Evolutionary conservation across 2,329 filamentous ascomycete species (phyloP).

Genomic region (Ophiostoma perfectum): DNA sequence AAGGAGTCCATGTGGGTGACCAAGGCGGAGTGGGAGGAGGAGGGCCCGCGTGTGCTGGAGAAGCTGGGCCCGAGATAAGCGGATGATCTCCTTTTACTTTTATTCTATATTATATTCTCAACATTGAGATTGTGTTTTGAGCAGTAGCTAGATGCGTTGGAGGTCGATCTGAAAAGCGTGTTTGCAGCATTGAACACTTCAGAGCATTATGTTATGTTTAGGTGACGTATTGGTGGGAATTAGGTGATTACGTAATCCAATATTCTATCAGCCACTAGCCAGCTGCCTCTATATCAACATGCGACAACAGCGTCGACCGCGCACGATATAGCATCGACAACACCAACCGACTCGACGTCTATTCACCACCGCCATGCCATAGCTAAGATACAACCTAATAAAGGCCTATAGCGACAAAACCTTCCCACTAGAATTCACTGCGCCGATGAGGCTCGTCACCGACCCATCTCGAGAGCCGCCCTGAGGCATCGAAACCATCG

Average conservation of each 20-base stretch:
- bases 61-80: conserved; percentile 74
- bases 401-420: too few species aligned
- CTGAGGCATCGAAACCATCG: not conserved
- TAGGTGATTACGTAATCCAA: not conserved
- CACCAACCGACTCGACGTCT: not conserved
- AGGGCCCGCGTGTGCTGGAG: conserved; percentile 76
- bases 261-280: not conserved
- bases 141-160: not conserved
- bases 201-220: not conserved
- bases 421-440: too few species aligned
- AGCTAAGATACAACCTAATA: not conserved
- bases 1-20: conserved; percentile 99
- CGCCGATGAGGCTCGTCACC: conserved; percentile 6
- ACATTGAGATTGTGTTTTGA: not conserved
- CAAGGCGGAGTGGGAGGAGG: conserved; percentile 94
- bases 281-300: not conserved
- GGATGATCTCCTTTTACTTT: not conserved
- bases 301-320: not conserved
- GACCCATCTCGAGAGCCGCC: conserved; percentile 11
- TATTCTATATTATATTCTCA: not conserved
- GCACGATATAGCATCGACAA: not conserved
- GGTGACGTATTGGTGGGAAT: not conserved
- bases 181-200: not conserved
- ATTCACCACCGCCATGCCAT: not conserved
- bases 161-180: not conserved